Evolutionary conservation across 2,329 filamentous ascomycete species (phyloP).

Genomic region (Aspergillus tanneri): DNA sequence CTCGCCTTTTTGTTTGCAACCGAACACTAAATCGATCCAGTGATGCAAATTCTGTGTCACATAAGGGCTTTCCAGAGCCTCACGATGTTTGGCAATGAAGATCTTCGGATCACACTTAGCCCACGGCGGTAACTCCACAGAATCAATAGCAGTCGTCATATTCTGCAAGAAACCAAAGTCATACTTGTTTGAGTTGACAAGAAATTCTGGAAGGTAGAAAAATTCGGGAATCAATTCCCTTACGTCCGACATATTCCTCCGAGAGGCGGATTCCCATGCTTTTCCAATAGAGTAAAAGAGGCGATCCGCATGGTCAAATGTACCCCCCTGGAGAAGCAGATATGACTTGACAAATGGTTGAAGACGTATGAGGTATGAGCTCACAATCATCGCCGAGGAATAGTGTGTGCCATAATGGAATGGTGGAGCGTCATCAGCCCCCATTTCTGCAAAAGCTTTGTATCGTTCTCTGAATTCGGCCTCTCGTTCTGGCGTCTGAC

Average conservation of each 20-base stretch:
- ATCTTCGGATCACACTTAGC: constrained; percentile 94
- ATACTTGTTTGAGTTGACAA: constrained; percentile 91
- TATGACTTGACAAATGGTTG: constrained; percentile 97
- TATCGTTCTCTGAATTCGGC: constrained; percentile 81
- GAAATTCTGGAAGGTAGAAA: constrained; percentile 92
- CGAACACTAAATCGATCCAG: constrained; percentile 97
- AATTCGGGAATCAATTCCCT: constrained; percentile 95
- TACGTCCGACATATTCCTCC: constrained; percentile 89
- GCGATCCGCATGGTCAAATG: constrained; percentile 92
- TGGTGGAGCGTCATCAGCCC: constrained; percentile 68
- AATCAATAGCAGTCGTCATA: constrained; percentile 73
- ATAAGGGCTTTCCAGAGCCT: constrained; percentile 88
- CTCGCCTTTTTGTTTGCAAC: constrained; percentile 88
- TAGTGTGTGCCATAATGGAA: constrained; percentile 99
- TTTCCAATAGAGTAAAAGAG: constrained; percentile 91
- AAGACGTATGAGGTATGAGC: constrained; percentile 89
- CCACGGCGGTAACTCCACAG: constrained; percentile 90
- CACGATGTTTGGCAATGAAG: constrained; percentile 93
- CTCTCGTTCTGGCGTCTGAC: constrained; percentile 74
- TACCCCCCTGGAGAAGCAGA: constrained; percentile 88
- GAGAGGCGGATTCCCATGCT: constrained; percentile 86
- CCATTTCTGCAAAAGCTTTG: constrained; percentile 85
- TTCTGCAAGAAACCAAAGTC: constrained; percentile 89
- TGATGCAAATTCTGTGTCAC: constrained; percentile 86
- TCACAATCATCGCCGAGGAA: constrained; percentile 98